Percentiles rank a stretch among this genome's conserved stretches.
Conservation (phyloP, 2,329 filamentous ascomycete genomes). For the Didymella pinodella region DNA sequence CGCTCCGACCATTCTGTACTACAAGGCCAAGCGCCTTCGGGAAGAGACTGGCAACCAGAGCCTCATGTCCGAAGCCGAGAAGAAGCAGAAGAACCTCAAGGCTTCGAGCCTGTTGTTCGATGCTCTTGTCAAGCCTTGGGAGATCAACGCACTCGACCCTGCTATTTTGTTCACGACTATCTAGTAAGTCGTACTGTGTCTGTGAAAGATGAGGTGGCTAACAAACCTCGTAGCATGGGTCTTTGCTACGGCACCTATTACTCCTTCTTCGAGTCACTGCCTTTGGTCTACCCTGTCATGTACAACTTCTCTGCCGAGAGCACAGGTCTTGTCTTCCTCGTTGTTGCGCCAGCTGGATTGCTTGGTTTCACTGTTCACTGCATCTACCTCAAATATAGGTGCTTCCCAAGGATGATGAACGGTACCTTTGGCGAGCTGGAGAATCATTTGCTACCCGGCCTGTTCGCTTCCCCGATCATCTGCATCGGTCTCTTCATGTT, state of each 20-base stretch:
- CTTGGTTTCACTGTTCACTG: conserved; percentile 69
- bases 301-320: conserved; percentile 77
- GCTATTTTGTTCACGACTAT: conserved; percentile 83
- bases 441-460: conserved; percentile 75
- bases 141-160: conserved; percentile 80
- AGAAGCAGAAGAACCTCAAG: conserved; percentile 62
- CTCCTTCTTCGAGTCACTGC: conserved; percentile 73
- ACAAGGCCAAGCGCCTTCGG: conserved; percentile 75
- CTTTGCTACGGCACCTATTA: conserved; percentile 77
- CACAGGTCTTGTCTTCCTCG: conserved; percentile 85
- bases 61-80: conserved; percentile 79
- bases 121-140: conserved; percentile 76
- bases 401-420: conserved; percentile 63
- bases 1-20: conserved; percentile 64
- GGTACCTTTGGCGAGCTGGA: conserved; percentile 75
- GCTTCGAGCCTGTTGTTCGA: conserved; percentile 53
- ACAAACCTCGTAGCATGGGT: conserved; percentile 63
- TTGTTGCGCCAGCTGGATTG: conserved; percentile 75
- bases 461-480: conserved; percentile 61
- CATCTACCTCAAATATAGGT: conserved; percentile 81
- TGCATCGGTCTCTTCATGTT: conserved; percentile 71
- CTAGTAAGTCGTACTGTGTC: conserved; percentile 57
- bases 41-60: conserved; percentile 69
- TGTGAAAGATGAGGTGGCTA: neutral
- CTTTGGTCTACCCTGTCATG: conserved; percentile 73